Evolutionary conservation across 2,329 filamentous ascomycete genomes (phyloP).

Genomic region (Ambrosiella xylebori): DNA sequence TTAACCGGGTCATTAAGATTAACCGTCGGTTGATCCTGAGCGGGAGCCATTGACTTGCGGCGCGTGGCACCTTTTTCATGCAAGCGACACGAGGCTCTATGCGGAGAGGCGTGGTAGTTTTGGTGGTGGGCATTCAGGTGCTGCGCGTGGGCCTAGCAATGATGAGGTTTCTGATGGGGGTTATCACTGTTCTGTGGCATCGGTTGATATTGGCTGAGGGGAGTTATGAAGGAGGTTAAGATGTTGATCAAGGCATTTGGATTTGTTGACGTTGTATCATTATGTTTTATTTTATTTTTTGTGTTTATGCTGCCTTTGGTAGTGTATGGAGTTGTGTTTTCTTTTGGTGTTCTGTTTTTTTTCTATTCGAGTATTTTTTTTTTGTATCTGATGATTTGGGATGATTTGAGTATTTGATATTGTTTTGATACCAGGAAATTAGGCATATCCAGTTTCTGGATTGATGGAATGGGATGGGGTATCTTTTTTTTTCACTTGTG

Average conservation of each 20-base stretch:
- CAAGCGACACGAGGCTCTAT: conserved; percentile 12
- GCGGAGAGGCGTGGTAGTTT: conserved; percentile 12
- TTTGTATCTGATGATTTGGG: no score
- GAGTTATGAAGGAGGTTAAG: not conserved
- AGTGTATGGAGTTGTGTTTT: not conserved
- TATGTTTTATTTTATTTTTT: not conserved
- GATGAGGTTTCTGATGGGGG: conserved; percentile 13
- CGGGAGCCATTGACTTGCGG: conserved; percentile 12
- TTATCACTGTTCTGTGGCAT: conserved; percentile 12
- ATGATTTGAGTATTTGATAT: no score
- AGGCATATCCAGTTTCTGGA: no score
- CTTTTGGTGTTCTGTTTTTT: not conserved
- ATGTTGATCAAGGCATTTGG: no score
- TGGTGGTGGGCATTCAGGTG: conserved; percentile 14
- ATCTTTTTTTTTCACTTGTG: no score
- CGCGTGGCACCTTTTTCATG: conserved; percentile 12
- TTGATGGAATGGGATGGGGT: no score
- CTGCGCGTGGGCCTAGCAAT: conserved; percentile 14
- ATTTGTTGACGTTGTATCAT: not conserved
- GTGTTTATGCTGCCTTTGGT: not conserved
- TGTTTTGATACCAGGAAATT: no score
- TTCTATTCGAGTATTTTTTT: not conserved
- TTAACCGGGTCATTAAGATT: conserved; percentile 41
- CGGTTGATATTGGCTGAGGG: conserved; percentile 5
- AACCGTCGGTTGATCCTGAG: conserved; percentile 37